phyloP scores from a whole-genome alignment of 208 protist species.

The Trypanosoma mega region DNA sequence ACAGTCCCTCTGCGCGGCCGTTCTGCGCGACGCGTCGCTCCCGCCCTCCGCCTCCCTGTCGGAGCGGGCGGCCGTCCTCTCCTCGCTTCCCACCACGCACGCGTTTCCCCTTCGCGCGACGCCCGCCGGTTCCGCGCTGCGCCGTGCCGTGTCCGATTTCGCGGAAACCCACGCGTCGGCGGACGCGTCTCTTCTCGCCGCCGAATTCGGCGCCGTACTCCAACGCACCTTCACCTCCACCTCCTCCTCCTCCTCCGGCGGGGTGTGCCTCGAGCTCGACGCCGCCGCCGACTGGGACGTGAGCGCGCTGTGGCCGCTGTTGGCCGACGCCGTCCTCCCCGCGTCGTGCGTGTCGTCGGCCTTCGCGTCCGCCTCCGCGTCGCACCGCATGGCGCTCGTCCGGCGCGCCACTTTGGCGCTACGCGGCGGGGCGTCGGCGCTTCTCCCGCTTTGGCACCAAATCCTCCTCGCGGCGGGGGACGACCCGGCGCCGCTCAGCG shows the following conservation, averaged over 20 bases:
- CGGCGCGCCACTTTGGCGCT: too few relatives aligned
- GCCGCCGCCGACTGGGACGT: too few relatives aligned
- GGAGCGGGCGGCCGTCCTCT: not conserved
- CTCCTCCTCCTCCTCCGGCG: too few relatives aligned
- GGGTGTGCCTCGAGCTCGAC: too few relatives aligned
- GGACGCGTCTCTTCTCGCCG: not conserved
- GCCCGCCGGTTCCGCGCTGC: not conserved
- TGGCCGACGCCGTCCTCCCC: too few relatives aligned
- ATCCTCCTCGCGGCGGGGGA: not conserved
- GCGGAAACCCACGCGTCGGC: not conserved
- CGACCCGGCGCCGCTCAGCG: not conserved
- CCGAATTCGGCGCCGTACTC: too few relatives aligned
- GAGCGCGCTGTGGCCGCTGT: too few relatives aligned
- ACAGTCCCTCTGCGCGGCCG: conserved; percentile 12
- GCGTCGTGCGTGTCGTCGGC: not conserved
- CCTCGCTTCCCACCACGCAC: conserved; percentile 1
- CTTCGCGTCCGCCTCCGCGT: not conserved
- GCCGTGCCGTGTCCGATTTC: not conserved
- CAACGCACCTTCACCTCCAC: too few relatives aligned
- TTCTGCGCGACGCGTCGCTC: not conserved
- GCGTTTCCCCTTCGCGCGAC: not conserved
- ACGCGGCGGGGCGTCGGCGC: too few relatives aligned
- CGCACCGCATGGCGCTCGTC: not conserved
- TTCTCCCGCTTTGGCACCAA: not conserved
- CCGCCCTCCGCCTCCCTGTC: too few relatives aligned